These are phyloP conservation scores for Saturnispora galanensis DNA, from an alignment of 805 yeast genomes.

Conservation along the genomic window DNA sequence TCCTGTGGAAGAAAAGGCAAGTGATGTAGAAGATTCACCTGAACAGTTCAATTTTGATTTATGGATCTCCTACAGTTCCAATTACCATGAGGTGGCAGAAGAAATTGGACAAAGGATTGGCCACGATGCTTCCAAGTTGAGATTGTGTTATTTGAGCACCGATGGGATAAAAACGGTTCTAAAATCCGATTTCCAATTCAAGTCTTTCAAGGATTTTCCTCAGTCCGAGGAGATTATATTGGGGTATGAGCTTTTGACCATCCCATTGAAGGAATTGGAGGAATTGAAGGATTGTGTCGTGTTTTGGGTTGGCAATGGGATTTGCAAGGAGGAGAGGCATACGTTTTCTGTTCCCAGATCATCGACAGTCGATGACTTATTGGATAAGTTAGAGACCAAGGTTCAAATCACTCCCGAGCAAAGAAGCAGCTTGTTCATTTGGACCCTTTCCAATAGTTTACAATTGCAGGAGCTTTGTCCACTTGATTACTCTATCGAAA, in stretches of 20 bases:
- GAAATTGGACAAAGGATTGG: constrained; percentile 46
- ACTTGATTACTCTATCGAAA: constrained; percentile 29
- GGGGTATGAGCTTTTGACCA: constrained; percentile 68
- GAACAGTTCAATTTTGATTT: constrained; percentile 35
- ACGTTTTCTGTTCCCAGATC: constrained; percentile 62
- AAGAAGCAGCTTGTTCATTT: constrained; percentile 39
- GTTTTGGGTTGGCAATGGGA: constrained; percentile 64
- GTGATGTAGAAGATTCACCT: not conserved
- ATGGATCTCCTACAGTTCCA: constrained; percentile 57
- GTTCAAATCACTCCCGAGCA: constrained; percentile 41
- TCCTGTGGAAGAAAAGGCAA: constrained; percentile 9
- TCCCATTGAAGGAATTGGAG: constrained; percentile 70
- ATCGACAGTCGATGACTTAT: constrained; percentile 44
- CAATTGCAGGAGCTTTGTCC: constrained; percentile 25
- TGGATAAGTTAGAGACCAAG: constrained; percentile 47
- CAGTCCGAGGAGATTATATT: constrained; percentile 37
- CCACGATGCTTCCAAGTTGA: constrained; percentile 50
- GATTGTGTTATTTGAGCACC: constrained; percentile 45
- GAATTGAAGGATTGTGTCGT: constrained; percentile 56
- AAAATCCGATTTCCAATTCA: constrained; percentile 29
- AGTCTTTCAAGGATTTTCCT: constrained; percentile 28
- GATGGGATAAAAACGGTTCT: constrained; percentile 47
- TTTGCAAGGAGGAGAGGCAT: constrained; percentile 56
- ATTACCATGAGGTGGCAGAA: constrained; percentile 51
- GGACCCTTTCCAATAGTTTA: constrained; percentile 38